Evolutionary conservation across 352 stramenopile genomes (phyloP).

Genomic region (Paralagenidium karlingii): DNA sequence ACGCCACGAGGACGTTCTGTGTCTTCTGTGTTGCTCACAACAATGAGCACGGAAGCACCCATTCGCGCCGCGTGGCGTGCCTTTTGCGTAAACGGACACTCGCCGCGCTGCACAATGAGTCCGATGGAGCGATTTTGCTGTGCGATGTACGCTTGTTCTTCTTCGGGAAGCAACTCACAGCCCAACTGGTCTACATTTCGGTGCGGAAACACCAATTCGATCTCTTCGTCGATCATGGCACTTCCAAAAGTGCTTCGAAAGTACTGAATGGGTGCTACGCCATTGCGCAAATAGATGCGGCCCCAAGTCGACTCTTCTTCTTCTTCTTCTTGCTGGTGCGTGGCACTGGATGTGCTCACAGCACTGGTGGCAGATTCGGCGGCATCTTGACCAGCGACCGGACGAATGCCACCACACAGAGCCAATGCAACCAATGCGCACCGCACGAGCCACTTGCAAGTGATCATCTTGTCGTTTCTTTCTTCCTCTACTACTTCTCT

Average conservation of each 20-base stretch:
- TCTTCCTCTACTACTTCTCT: no score
- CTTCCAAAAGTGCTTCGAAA: constrained; percentile 46
- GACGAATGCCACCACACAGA: no score
- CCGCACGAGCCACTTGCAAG: no score
- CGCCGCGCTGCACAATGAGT: constrained; percentile 40
- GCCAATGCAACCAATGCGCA: no score
- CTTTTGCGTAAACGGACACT: constrained; percentile 57
- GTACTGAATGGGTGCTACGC: constrained; percentile 56
- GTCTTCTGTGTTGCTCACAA: constrained; percentile 34
- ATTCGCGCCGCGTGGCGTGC: constrained; percentile 27
- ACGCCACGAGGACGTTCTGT: constrained; percentile 20
- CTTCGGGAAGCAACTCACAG: constrained; percentile 18
- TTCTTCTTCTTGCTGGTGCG: no score
- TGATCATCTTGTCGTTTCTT: no score
- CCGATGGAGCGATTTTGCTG: constrained; percentile 18
- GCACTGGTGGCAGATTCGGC: no score
- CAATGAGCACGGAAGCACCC: constrained; percentile 28
- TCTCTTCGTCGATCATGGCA: constrained; percentile 18
- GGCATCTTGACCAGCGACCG: no score
- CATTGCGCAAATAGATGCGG: constrained; percentile 50
- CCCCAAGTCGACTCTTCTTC: constrained; percentile 47
- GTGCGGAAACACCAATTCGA: constrained; percentile 31
- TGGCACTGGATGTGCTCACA: no score
- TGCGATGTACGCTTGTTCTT: constrained; percentile 15
- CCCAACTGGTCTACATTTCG: constrained; percentile 18